Evolutionary conservation across 768 basidiomycete genomes (phyloP), one percentile per base, ranked within the genome.

Genomic region (Leucosporidium yakuticum): DNA sequence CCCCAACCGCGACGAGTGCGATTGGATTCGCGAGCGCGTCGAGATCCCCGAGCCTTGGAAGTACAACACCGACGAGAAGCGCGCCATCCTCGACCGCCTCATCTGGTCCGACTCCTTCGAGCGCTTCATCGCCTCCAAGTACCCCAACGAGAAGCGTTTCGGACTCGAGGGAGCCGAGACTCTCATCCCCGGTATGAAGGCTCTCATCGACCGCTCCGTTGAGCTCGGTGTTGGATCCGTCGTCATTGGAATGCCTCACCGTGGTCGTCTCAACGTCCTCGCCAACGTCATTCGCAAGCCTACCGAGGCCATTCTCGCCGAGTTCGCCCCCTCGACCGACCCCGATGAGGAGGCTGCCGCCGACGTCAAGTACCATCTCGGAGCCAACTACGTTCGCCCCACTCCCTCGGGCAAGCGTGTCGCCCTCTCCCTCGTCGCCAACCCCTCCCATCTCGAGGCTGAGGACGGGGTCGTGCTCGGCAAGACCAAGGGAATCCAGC

Each of bases 61-160:
- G 76, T 99, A 98, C 81, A 90, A 89, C 61, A 85, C 94, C 62
- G 96, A 99, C 75, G 96, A 99, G 82, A 99, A 98, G 81, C 88
- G 92, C 57, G 94, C 98, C 90, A 94, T 99, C 72, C 85, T 99
- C 64, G 96, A 99, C 81, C 90, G 96, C 69, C 88, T 97, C 75
- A 97, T 98, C 78, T 99, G 96, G 96, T 98, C 95, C n/a, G 96
- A 98, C 76, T 89, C 90, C 6, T 98, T 98, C 77, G 96, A 99
- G 80, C 93, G 93, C 77, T 99, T 97, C 84, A 93, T 99, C 71
- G 89, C 93, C 27, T 90, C 86, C 84, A 99, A 98, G 79, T 96
- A 91, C 81, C 96, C 96, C 74, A 99, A 97, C 81, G 96, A 99
- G 83, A 99, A 99, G 81, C 89, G 96, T 57, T 99, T 99, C 80